These are phyloP conservation scores for Starmerella stigmatis DNA, from an alignment of 805 yeast genomes.

Conservation along the genomic window DNA sequence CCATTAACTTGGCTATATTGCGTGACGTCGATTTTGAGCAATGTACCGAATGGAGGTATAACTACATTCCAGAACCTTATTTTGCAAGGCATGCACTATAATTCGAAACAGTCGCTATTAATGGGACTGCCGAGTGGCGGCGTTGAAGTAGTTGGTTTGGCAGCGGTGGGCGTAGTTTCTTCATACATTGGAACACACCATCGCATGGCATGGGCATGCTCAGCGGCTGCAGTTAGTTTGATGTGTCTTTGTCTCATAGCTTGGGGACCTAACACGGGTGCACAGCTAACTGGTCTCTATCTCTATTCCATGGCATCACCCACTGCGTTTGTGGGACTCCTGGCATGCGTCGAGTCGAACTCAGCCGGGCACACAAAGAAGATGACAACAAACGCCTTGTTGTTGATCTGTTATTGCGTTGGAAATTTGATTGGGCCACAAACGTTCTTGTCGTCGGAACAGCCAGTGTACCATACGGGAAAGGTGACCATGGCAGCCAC, in stretches of 20 bases:
- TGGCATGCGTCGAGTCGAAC: conserved; percentile 35
- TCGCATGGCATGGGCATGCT: conserved; percentile 15
- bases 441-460: conserved; percentile 46
- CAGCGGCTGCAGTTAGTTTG: conserved; percentile 8
- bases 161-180: conserved; percentile 12
- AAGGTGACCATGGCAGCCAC: conserved; percentile 49
- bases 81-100: conserved; percentile 38
- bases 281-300: conserved; percentile 20
- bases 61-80: conserved; percentile 42
- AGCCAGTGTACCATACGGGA: conserved; percentile 51
- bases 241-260: conserved; percentile 19
- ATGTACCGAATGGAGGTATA: conserved; percentile 47
- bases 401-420: conserved; percentile 41
- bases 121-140: conserved; percentile 40
- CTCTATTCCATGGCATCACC: conserved; percentile 12
- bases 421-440: conserved; percentile 53
- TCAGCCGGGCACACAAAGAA: conserved; percentile 52
- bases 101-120: conserved; percentile 34
- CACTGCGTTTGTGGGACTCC: conserved; percentile 13
- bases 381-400: conserved; percentile 37
- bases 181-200: conserved; percentile 1
- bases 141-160: conserved; percentile 29
- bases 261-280: conserved; percentile 20
- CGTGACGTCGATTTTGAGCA: conserved; percentile 34
- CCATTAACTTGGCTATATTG: conserved; percentile 41